Percentiles rank a stretch among this genome's conserved stretches.
Conservation (phyloP, 768 basidiomycete species). For the Suillus fuscotomentosus region DNA sequence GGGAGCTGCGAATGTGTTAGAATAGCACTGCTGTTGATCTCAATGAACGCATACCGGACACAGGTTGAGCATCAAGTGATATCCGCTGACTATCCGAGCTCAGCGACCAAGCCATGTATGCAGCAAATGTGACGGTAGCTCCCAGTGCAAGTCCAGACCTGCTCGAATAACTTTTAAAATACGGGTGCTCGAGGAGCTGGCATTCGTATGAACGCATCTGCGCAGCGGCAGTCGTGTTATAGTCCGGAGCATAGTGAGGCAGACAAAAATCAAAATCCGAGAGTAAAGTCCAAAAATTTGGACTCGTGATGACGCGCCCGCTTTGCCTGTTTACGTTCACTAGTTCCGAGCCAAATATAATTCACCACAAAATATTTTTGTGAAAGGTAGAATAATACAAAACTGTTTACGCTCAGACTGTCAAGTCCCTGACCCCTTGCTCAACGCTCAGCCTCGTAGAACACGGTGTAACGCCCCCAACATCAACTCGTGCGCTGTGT, state of each 20-base stretch:
- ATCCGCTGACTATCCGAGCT: slow-evolving; percentile 40
- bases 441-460: no score
- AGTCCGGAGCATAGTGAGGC: slow-evolving; percentile 48
- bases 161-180: slow-evolving; percentile 26
- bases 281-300: not conserved
- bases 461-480: no score
- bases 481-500: not conserved
- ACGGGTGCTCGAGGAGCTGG: slow-evolving; percentile 19
- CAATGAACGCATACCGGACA: slow-evolving; percentile 23
- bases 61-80: slow-evolving; percentile 43
- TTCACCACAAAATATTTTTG: no score
- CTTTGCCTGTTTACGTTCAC: not conserved
- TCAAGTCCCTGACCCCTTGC: no score
- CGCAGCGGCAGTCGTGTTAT: slow-evolving; percentile 52
- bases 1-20: slow-evolving; percentile 12
- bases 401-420: no score
- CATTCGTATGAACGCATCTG: slow-evolving; percentile 50
- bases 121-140: slow-evolving; percentile 42
- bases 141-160: slow-evolving; percentile 37
- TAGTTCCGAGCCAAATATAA: not conserved
- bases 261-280: not conserved
- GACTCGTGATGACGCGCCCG: not conserved
- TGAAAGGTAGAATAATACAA: no score
- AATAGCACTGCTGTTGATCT: not conserved
- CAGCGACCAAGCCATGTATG: slow-evolving; percentile 51